Evolutionary conservation across 768 basidiomycete genomes (phyloP).

Genomic region (Pholiota conissans): DNA sequence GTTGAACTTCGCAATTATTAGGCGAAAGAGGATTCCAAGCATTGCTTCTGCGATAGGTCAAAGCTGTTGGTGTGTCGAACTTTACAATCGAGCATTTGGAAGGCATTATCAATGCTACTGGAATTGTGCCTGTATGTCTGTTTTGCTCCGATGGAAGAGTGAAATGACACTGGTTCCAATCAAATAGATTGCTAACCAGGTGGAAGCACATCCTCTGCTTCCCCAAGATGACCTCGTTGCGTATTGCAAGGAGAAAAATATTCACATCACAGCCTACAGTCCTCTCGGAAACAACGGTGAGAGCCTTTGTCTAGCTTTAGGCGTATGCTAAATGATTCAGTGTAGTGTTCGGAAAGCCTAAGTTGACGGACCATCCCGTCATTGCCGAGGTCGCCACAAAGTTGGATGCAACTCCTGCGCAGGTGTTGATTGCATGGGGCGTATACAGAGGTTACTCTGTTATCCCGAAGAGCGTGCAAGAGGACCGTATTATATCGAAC

Average conservation of each 20-base stretch:
- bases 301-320: slow-evolving; percentile 15
- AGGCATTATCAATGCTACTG: slow-evolving; percentile 67
- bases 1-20: slow-evolving; percentile 66
- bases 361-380: slow-evolving; percentile 65
- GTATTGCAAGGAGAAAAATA: slow-evolving; percentile 68
- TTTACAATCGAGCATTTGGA: slow-evolving; percentile 67
- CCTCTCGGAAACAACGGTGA: slow-evolving; percentile 82
- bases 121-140: slow-evolving; percentile 63
- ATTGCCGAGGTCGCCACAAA: slow-evolving; percentile 64
- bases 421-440: slow-evolving; percentile 85
- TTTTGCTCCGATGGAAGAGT: not conserved
- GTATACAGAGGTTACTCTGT: slow-evolving; percentile 74
- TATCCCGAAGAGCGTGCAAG: slow-evolving; percentile 81
- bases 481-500: slow-evolving; percentile 72
- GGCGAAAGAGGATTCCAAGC: slow-evolving; percentile 52
- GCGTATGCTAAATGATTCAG: not conserved
- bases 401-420: slow-evolving; percentile 68
- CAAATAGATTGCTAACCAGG: slow-evolving; percentile 65
- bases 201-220: slow-evolving; percentile 81
- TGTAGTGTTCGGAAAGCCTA: slow-evolving; percentile 59
- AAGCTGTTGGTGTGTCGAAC: slow-evolving; percentile 81
- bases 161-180: not conserved
- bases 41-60: slow-evolving; percentile 41
- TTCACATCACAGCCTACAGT: slow-evolving; percentile 65
- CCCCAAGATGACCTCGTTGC: slow-evolving; percentile 72